Evolutionary conservation across 352 stramenopile genomes (phyloP).

Genomic region (Pythium brassicae): DNA sequence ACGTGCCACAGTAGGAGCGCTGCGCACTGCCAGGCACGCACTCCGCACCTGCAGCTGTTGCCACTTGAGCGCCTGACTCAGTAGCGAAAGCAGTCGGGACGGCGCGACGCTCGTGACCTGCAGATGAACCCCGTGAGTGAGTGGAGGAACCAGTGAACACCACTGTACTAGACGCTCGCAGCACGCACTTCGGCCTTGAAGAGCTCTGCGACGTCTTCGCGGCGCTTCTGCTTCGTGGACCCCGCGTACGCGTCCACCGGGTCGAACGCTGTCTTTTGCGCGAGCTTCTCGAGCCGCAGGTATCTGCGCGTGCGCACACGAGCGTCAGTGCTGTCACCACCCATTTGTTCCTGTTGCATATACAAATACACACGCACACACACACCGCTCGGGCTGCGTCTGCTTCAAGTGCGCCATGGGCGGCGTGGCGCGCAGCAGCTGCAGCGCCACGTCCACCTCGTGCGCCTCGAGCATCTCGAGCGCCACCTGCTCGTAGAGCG

Average conservation of each 20-base stretch:
- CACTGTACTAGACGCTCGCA: too few species aligned
- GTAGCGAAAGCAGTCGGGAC: constrained; percentile 82
- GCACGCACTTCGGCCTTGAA: constrained; percentile 59
- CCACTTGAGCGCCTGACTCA: constrained; percentile 89
- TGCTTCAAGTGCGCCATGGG: constrained; percentile 47
- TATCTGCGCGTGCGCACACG: constrained; percentile 25
- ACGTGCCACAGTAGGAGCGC: too few species aligned
- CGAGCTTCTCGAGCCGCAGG: constrained; percentile 70
- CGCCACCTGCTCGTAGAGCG: constrained; percentile 87
- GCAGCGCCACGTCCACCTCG: constrained; percentile 70
- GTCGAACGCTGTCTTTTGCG: constrained; percentile 67
- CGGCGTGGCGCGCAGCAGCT: constrained; percentile 49
- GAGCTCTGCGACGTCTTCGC: constrained; percentile 71
- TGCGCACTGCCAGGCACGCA: constrained; percentile 5
- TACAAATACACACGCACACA: neutral
- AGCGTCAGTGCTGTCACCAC: neutral
- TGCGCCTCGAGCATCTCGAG: constrained; percentile 87
- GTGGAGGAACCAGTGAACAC: neutral
- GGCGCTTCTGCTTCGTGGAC: constrained; percentile 69
- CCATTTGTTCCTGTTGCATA: too few species aligned
- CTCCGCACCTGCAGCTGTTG: constrained; percentile 78
- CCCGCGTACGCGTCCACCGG: constrained; percentile 58
- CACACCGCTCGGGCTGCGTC: constrained; percentile 43
- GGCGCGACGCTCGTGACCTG: constrained; percentile 65
- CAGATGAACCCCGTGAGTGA: neutral